Evolutionary conservation across 305 asterid genomes (phyloP), one percentile per base, ranked within the genome.

Genomic region (Solanum hybrid): DNA sequence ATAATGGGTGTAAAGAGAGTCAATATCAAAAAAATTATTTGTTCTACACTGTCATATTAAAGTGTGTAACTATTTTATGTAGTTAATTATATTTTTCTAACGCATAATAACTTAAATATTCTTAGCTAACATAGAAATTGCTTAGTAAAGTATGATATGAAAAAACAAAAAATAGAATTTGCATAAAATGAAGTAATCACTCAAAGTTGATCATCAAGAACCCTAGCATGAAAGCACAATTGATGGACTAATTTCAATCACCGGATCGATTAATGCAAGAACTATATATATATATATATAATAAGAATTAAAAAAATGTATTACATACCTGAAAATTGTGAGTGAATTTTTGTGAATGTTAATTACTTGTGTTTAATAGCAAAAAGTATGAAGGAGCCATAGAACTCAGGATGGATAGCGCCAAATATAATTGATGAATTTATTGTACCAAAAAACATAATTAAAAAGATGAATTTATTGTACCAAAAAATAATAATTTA

Each of bases 381-480:
- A 37, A 77, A 64, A 77, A 94, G 95, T 89, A 91, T 56, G 96
- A 94, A 93, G 95, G 93, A 92, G 78, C 97, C 91, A 91, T 92
- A 93, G 91, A 95, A 94, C 98, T 93, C 98, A 94, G 98, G 98
- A 96, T 96, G 85, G 98, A 96, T 94, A 96, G 97, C 97, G 95
- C 97, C 97, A 89, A 42, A 73, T 35, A 80, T 37, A 80, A 66
- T 88, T 51, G 72, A 72, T 71, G 78, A 71, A 71, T 26, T 71
- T 66, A 27, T 26, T 26, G 2, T 11, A 71, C 32, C 16, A 36
- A 6, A 71, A 71, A 5, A 4, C 2, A 10, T 24, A 42, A 42
- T 42, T 24, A 29, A 31, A 16, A 14, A 31, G 37, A 31, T 29
- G n/a, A 75, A 75, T 31, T 38, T 38, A 75, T 22, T 46, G 60